phyloP scores from a whole-genome alignment of 345 rosid genomes.

The Camelina laxa region DNA sequence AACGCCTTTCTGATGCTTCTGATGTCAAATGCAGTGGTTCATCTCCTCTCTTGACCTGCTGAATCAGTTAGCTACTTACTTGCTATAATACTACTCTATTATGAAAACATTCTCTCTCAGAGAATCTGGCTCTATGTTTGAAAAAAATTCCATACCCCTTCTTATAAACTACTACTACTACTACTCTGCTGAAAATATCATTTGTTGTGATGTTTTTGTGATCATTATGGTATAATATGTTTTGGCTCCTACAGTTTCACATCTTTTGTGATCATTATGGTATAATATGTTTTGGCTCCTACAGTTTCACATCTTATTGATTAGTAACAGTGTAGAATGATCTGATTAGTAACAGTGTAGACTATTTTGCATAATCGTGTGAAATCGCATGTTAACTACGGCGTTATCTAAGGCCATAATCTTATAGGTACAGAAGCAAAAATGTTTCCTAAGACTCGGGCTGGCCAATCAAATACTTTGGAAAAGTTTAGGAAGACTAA shows the following conservation, averaged over 20 bases:
- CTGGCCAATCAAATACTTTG: slow-evolving; percentile 20
- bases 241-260: not conserved
- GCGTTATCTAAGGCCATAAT: not conserved
- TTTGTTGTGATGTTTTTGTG: slow-evolving; percentile 34
- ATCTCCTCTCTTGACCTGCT: slow-evolving; percentile 87
- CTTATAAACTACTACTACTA: not conserved
- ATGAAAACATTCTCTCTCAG: slow-evolving; percentile 25
- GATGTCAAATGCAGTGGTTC: slow-evolving; percentile 86
- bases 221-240: slow-evolving; percentile 16
- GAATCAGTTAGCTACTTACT: slow-evolving; percentile 35
- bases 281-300: slow-evolving; percentile 27
- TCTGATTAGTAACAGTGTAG: not conserved
- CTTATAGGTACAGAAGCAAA: not conserved
- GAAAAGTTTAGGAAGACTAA: not conserved
- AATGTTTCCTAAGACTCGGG: slow-evolving; percentile 25
- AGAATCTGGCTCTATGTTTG: slow-evolving; percentile 18
- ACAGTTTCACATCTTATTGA: not conserved
- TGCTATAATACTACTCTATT: slow-evolving; percentile 9
- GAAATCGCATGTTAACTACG: not conserved
- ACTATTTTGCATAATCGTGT: not conserved
- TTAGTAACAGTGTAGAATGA: not conserved
- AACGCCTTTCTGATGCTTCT: slow-evolving; percentile 81
- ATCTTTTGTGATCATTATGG: not conserved
- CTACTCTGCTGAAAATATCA: slow-evolving; percentile 16
- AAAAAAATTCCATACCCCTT: not conserved